Conservation (phyloP, 202 grass and related monocot genomes). For the Saccharum hybrid region DNA sequence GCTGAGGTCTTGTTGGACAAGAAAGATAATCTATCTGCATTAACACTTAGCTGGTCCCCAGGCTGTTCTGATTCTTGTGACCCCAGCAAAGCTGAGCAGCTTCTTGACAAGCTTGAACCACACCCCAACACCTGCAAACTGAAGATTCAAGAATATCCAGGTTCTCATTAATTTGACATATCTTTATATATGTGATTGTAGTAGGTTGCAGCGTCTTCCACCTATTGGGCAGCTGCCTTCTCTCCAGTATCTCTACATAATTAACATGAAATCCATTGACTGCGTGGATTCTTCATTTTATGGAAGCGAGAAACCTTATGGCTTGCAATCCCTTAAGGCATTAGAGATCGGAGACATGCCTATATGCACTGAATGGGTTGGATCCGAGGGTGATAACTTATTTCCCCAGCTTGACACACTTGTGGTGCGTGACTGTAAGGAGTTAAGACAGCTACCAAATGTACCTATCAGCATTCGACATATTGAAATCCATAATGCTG, state of each 20-base stretch:
- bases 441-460: conserved; percentile 4
- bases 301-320: conserved; percentile 15
- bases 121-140: neutral
- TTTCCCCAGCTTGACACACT: conserved; percentile 27
- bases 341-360: conserved; percentile 24
- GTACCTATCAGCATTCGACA: neutral
- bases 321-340: conserved; percentile 33
- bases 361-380: conserved; percentile 29
- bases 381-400: neutral
- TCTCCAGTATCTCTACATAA: conserved; percentile 35
- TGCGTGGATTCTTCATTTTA: conserved; percentile 31
- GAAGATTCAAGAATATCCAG: conserved; percentile 28
- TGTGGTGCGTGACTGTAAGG: neutral
- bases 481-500: conserved; percentile 21
- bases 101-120: conserved; percentile 25
- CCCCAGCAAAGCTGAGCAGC: neutral
- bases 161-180: conserved; percentile 32
- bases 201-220: neutral
- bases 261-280: neutral
- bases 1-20: neutral
- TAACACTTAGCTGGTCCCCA: neutral
- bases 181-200: conserved; percentile 5
- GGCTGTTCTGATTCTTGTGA: neutral
- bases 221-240: conserved; percentile 13
- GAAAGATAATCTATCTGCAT: neutral